These are phyloP conservation scores for Xylaria flabelliformis DNA, from an alignment of 495 filamentous ascomycete species.

Conservation along the genomic window DNA sequence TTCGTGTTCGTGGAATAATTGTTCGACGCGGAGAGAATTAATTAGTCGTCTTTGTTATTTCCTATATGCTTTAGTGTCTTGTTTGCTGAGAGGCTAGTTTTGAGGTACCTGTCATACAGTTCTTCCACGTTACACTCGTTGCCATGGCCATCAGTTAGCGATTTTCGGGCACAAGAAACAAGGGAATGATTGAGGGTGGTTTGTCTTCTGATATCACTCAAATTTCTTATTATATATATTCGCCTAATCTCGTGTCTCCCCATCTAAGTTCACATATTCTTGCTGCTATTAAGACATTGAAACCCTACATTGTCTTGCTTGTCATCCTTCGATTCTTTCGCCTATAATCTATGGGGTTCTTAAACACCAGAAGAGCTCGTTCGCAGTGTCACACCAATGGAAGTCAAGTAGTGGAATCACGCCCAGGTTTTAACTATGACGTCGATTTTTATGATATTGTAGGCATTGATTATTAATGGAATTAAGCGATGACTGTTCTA, in stretches of 20 bases:
- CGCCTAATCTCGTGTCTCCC: not conserved
- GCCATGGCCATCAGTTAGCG: not conserved
- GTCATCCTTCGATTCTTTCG: not conserved
- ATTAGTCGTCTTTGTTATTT: too few relatives aligned
- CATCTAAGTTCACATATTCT: not conserved
- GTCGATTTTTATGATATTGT: not conserved
- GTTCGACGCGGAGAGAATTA: too few relatives aligned
- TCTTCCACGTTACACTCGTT: not conserved
- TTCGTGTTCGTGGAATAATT: not conserved
- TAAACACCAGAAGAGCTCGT: not conserved
- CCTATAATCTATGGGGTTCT: not conserved
- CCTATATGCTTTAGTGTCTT: too few relatives aligned
- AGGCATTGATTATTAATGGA: not conserved
- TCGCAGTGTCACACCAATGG: not conserved
- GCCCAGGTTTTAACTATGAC: not conserved
- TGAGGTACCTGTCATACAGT: not conserved
- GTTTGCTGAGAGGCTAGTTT: not conserved
- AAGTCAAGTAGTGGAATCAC: not conserved
- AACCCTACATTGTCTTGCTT: not conserved
- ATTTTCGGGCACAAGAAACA: not conserved
- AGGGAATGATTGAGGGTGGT: not conserved
- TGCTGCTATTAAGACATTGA: not conserved
- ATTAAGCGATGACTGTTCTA: not conserved
- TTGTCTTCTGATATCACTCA: not conserved
- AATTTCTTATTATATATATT: not conserved